Percentiles rank a stretch among this genome's conserved stretches.
Evolutionary conservation across 106 monocot genomes (phyloP).

Genomic region (Iris macrosiphon): DNA sequence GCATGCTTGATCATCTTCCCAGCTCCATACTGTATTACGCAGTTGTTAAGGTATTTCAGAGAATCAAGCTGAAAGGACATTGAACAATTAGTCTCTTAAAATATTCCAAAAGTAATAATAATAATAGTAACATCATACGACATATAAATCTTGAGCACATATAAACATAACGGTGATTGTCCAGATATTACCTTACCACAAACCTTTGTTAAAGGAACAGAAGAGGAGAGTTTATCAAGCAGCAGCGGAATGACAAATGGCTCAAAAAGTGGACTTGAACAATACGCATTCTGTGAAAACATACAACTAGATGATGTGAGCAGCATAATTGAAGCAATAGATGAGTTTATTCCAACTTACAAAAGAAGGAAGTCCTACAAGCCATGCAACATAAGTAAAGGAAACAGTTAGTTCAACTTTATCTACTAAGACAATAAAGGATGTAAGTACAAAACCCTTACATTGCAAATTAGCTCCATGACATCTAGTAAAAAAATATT

Average conservation of each 20-base stretch:
- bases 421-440: neutral
- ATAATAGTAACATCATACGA: neutral
- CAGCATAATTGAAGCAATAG: neutral
- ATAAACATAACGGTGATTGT: no score
- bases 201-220: slow-evolving; percentile 83
- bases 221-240: slow-evolving; percentile 83
- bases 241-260: slow-evolving; percentile 69
- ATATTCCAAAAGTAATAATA: neutral
- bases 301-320: neutral
- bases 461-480: neutral
- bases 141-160: neutral
- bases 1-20: slow-evolving; percentile 57
- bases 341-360: neutral
- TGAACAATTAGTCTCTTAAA: slow-evolving; percentile 3
- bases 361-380: neutral
- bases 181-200: slow-evolving; percentile 6
- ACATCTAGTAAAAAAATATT: no score
- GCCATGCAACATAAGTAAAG: neutral
- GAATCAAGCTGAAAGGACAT: slow-evolving; percentile 72
- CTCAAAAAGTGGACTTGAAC: slow-evolving; percentile 66
- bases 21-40: slow-evolving; percentile 49
- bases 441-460: neutral
- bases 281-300: slow-evolving; percentile 52
- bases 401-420: neutral
- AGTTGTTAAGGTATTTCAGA: slow-evolving; percentile 67